These are phyloP conservation scores for Aureobasidium pullulans DNA, from an alignment of 2,329 filamentous ascomycete species.

Conservation along the genomic window DNA sequence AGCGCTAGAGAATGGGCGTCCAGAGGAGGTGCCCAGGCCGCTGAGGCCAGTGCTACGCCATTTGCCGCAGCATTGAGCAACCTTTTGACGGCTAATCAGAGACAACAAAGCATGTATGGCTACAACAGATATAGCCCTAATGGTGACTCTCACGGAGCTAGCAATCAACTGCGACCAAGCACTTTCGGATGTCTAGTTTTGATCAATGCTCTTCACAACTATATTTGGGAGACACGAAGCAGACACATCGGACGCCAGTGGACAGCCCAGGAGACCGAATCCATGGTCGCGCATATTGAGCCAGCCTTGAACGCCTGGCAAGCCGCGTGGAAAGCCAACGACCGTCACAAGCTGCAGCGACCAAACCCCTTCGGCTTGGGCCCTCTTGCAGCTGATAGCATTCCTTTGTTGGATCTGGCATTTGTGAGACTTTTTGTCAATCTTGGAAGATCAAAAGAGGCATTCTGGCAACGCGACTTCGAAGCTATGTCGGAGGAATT, in stretches of 20 bases:
- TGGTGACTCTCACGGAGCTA: conserved; percentile 19
- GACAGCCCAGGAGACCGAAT: conserved; percentile 87
- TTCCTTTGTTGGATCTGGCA: conserved; percentile 82
- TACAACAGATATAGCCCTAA: conserved; percentile 19
- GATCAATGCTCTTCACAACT: conserved; percentile 93
- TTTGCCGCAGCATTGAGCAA: conserved; percentile 79
- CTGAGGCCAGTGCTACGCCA: conserved; percentile 62
- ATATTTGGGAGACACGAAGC: conserved; percentile 95
- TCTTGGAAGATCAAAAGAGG: conserved; percentile 83
- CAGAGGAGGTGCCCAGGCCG: conserved; percentile 63
- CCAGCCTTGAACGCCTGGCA: conserved; percentile 93
- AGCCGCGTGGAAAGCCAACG: conserved; percentile 80
- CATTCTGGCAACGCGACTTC: conserved; percentile 90
- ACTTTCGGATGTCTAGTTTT: conserved; percentile 86
- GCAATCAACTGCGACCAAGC: conserved; percentile 67
- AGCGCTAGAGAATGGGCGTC: conserved; percentile 73
- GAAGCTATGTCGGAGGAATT: conserved; percentile 85
- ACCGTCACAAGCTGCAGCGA: conserved; percentile 73
- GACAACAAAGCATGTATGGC: conserved; percentile 28
- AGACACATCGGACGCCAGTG: conserved; percentile 80
- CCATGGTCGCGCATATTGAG: conserved; percentile 93
- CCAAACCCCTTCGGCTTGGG: conserved; percentile 77
- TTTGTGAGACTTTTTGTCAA: conserved; percentile 92
- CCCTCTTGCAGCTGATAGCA: conserved; percentile 80
- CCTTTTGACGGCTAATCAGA: conserved; percentile 69